Evolutionary conservation across 768 basidiomycete species (phyloP).

Genomic region (Gautieria morchelliformis): DNA sequence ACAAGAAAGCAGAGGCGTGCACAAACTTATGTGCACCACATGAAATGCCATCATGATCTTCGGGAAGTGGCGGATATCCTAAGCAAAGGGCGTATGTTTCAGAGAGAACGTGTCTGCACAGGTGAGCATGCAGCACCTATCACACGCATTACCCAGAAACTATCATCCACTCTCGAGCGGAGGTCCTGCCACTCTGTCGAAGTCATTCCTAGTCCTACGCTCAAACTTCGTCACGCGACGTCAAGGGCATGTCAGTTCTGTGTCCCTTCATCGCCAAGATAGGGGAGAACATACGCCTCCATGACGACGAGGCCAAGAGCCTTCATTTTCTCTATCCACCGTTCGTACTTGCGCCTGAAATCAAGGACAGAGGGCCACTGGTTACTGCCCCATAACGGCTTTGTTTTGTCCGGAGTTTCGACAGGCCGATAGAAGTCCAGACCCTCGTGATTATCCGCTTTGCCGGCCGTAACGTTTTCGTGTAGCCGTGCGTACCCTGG

Average conservation of each 20-base stretch:
- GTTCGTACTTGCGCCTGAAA: slow-evolving; percentile 57
- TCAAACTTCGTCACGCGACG: slow-evolving; percentile 46
- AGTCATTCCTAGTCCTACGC: slow-evolving; percentile 66
- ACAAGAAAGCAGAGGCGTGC: not conserved
- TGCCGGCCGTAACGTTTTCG: slow-evolving; percentile 82
- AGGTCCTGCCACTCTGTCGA: slow-evolving; percentile 60
- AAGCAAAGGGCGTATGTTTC: not conserved
- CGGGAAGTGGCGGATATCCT: slow-evolving; percentile 85
- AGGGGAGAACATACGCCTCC: slow-evolving; percentile 57
- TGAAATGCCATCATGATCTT: slow-evolving; percentile 71
- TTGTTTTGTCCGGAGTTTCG: slow-evolving; percentile 55
- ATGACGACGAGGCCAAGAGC: slow-evolving; percentile 69
- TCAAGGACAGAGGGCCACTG: slow-evolving; percentile 62
- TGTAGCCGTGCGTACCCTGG: slow-evolving; percentile 72
- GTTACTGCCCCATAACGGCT: slow-evolving; percentile 75
- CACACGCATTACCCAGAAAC: slow-evolving; percentile 84
- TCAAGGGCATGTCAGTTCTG: not conserved
- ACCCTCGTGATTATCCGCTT: slow-evolving; percentile 78
- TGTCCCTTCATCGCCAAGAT: not conserved
- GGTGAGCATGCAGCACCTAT: slow-evolving; percentile 42
- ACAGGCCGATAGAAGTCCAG: slow-evolving; percentile 77
- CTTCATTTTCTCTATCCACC: slow-evolving; percentile 84
- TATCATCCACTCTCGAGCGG: slow-evolving; percentile 63
- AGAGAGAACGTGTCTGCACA: slow-evolving; percentile 1
- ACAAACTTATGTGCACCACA: slow-evolving; percentile 84